Evolutionary conservation across 176 grass and related monocot species (phyloP), one percentile per base, ranked within the genome.

Genomic region (Paspalum notatum): DNA sequence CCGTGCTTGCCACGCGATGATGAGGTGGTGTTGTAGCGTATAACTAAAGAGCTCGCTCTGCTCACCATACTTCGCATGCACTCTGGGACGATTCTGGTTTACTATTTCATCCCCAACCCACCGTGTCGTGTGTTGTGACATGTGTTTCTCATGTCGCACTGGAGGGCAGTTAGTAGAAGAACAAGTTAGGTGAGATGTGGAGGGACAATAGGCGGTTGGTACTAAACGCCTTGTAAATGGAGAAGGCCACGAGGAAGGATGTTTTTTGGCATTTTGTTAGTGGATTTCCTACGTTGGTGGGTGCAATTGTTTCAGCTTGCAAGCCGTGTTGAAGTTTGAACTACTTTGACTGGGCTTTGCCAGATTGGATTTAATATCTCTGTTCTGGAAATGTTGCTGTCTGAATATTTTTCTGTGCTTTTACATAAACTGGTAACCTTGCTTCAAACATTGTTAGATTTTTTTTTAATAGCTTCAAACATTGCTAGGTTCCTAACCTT

Each of bases 131-230:
- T 14, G 20, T 64, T 58, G 7, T 12, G 24, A 39, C 64, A 57
- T 71, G 39, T 56, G 24, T 40, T 62, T 57, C 14, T 57, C 64
- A 41, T 80, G 82, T 8, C 3, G 16, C 53, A 9, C 66, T 27
- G 25, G 9, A 64, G 50, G 42, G 48, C 21, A 44, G 17, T 55
- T 79, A 62, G n/a, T 55, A 63, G 62, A 54, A 24, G 20, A 72
- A 46, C 42, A 13, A 41, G 62, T 85, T 85, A 5, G 82, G 71
- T 85, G 72, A 49, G 62, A 65, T 71, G 82, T 80, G 38, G 15
- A 56, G 68, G 68, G 71, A 63, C 81, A 55, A 27, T 14, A 8
- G 10, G 69, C 75, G 18, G 76, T 76, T 62, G 27, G 71, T 74
- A 52, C 43, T 61, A 17, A 46, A 27, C 61, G 41, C 6, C 6